A percentile compares a stretch with the other conserved stretches of the same genome.
phyloP scores from a whole-genome alignment of 2,329 filamentous ascomycete genomes.

The Colletotrichum liriopes region DNA sequence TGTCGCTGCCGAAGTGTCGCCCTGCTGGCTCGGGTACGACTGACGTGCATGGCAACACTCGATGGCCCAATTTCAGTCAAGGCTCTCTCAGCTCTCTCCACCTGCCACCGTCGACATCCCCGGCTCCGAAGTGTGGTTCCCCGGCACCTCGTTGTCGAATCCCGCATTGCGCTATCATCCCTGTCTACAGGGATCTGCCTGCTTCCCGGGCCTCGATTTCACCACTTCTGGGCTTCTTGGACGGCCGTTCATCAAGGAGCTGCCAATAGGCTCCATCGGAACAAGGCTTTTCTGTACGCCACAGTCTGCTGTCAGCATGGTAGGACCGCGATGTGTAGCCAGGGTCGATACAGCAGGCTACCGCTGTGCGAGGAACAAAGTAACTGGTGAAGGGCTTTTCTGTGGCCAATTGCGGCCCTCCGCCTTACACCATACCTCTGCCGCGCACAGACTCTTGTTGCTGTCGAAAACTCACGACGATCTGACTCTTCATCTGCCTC shows the following conservation, averaged over 20 bases:
- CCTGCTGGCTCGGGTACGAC: conserved; percentile 29
- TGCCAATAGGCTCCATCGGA: conserved; percentile 42
- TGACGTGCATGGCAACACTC: conserved; percentile 27
- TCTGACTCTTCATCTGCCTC: conserved; percentile 19
- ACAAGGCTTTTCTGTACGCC: conserved; percentile 28
- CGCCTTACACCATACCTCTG: conserved; percentile 26
- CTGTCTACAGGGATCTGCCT: conserved; percentile 30
- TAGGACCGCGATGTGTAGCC: conserved; percentile 28
- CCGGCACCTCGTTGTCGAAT: conserved; percentile 36
- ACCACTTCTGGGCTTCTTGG: conserved; percentile 18
- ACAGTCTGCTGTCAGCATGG: conserved; percentile 29
- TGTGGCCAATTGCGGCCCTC: conserved; percentile 18
- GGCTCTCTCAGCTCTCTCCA: conserved; percentile 27
- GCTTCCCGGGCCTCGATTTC: conserved; percentile 7
- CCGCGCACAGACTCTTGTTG: conserved; percentile 23
- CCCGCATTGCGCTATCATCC: conserved; percentile 43
- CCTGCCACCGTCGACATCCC: conserved; percentile 11
- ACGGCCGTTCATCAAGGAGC: conserved; percentile 1
- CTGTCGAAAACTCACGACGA: conserved; percentile 17
- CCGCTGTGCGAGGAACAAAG: background rate
- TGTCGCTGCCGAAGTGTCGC: conserved; percentile 1
- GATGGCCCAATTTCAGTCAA: conserved; percentile 28
- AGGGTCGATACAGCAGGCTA: conserved; percentile 22
- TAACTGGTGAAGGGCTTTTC: conserved; percentile 14
- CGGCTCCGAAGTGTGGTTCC: conserved; percentile 31